Conservation (phyloP, 257 asterid species). For the Solanum pinnatisectum region DNA sequence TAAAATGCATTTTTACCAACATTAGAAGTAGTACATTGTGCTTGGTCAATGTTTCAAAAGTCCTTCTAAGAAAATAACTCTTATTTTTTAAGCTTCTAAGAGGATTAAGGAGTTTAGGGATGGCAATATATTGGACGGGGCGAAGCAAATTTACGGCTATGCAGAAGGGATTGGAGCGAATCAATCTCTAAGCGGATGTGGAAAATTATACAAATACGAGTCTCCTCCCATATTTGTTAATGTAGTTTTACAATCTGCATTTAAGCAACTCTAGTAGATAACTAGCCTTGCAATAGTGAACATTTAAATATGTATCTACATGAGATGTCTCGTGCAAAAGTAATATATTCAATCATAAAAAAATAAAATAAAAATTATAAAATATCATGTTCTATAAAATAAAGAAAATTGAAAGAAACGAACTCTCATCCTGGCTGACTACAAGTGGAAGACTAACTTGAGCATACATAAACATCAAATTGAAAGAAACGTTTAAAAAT, state of each 20-base stretch:
- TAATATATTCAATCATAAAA: too few relatives aligned
- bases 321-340: not conserved
- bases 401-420: too few relatives aligned
- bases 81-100: not conserved
- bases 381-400: too few relatives aligned
- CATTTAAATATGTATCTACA: not conserved
- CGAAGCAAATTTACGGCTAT: not conserved
- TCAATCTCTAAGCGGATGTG: not conserved
- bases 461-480: too few relatives aligned
- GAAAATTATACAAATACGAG: too few relatives aligned
- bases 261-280: not conserved
- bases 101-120: not conserved
- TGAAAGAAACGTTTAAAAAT: too few relatives aligned
- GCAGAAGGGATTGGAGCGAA: accelerated
- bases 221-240: too few relatives aligned
- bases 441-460: too few relatives aligned
- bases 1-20: not conserved
- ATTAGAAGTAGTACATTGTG: not conserved
- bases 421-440: too few relatives aligned
- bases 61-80: not conserved
- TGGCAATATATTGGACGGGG: not conserved
- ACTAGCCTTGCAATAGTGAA: too few relatives aligned
- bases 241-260: too few relatives aligned
- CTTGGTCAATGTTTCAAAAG: not conserved
- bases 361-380: too few relatives aligned